Percentiles rank a stretch among this genome's conserved stretches.
These are phyloP conservation scores for Populus alba DNA, from an alignment of 345 rosid genomes.

Conservation along the genomic window DNA sequence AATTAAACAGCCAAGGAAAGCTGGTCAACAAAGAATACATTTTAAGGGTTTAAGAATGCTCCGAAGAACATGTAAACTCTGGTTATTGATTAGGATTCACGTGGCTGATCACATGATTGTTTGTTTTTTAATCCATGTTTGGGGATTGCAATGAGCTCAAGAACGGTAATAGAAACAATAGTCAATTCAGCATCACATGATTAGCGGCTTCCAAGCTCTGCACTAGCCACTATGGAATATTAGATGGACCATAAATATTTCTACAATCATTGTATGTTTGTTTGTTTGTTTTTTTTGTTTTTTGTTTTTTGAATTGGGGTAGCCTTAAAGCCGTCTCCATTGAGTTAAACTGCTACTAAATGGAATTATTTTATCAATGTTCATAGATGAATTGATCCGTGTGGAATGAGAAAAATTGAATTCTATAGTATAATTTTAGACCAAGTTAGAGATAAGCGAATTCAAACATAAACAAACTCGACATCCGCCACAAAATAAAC, in stretches of 20 bases:
- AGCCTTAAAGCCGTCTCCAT: too few species aligned
- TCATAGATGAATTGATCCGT: too few species aligned
- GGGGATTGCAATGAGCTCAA: not conserved
- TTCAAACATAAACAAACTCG: too few species aligned
- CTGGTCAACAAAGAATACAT: not conserved
- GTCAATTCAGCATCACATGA: slow-evolving; percentile 28
- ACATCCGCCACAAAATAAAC: too few species aligned
- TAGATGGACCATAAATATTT: not conserved
- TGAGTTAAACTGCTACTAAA: too few species aligned
- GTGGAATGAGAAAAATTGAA: too few species aligned
- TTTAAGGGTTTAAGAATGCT: not conserved
- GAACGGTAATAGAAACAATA: not conserved
- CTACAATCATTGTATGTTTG: too few species aligned
- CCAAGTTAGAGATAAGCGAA: too few species aligned
- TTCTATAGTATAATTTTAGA: too few species aligned
- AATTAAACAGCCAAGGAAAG: not conserved
- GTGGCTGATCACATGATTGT: slow-evolving; percentile 22
- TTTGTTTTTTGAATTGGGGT: too few species aligned
- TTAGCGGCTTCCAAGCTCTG: not conserved
- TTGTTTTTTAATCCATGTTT: not conserved
- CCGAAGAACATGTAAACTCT: not conserved
- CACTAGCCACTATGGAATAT: not conserved
- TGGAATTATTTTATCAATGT: too few species aligned
- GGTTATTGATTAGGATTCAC: slow-evolving; percentile 14
- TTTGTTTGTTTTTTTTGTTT: too few species aligned